phyloP scores from a whole-genome alignment of 2,329 filamentous ascomycete genomes.

The Cladosporium cucumerinum region DNA sequence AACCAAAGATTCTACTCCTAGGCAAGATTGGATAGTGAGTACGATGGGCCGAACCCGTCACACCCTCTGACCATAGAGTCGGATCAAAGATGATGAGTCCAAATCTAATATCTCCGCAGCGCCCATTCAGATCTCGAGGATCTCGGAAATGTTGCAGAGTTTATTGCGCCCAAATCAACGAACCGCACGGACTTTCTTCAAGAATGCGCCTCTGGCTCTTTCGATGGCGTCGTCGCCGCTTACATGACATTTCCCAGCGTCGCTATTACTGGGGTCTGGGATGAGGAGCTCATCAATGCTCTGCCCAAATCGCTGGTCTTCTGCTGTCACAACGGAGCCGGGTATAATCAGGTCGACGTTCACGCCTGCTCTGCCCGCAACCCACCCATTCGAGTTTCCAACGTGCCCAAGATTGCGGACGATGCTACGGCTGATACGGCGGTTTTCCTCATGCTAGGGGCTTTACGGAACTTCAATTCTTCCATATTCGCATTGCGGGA shows the following conservation, averaged over 20 bases:
- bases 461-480: conserved; percentile 68
- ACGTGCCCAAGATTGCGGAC: conserved; percentile 76
- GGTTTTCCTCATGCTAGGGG: conserved; percentile 78
- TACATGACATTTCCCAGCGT: conserved; percentile 70
- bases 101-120: conserved; percentile 40
- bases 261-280: conserved; percentile 64
- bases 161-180: conserved; percentile 59
- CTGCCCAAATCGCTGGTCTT: conserved; percentile 40
- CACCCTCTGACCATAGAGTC: background rate
- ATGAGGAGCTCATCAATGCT: conserved; percentile 63
- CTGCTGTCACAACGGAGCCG: conserved; percentile 57
- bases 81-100: conserved; percentile 46
- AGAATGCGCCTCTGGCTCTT: conserved; percentile 61
- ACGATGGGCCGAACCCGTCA: conserved; percentile 1
- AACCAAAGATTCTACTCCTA: conserved; percentile 60
- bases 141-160: conserved; percentile 60
- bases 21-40: conserved; percentile 60
- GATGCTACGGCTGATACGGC: conserved; percentile 79
- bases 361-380: conserved; percentile 64
- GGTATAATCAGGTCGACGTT: conserved; percentile 80
- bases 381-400: conserved; percentile 65
- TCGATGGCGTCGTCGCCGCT: conserved; percentile 63
- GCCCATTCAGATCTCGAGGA: conserved; percentile 64
- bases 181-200: conserved; percentile 65
- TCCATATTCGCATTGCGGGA: conserved; percentile 64